Percentiles rank a stretch among this genome's conserved stretches.
phyloP scores from a whole-genome alignment of 352 stramenopile species.

The Elongisporangium anandrum region DNA sequence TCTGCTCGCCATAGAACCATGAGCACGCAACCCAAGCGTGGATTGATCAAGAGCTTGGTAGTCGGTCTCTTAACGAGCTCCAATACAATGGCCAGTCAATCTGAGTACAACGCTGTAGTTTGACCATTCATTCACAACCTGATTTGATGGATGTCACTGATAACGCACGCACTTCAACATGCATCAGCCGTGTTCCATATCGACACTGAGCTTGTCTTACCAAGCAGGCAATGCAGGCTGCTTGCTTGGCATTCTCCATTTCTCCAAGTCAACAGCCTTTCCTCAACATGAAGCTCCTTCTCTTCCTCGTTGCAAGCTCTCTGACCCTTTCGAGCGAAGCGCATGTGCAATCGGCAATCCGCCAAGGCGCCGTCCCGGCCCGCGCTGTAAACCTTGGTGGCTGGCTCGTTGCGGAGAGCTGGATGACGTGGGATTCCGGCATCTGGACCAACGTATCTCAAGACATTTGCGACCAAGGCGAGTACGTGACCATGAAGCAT shows the following conservation, averaged over 20 bases:
- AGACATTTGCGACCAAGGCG: constrained; percentile 43
- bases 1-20: constrained; percentile 20
- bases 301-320: neutral
- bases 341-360: constrained; percentile 24
- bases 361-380: constrained; percentile 10
- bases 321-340: neutral
- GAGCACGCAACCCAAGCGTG: neutral
- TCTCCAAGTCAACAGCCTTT: neutral
- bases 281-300: neutral
- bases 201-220: neutral
- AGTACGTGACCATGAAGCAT: constrained; percentile 47
- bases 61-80: neutral
- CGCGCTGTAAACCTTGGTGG: constrained; percentile 81
- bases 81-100: neutral
- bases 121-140: neutral
- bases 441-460: constrained; percentile 78
- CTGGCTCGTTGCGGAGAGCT: constrained; percentile 82
- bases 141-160: neutral
- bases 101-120: neutral
- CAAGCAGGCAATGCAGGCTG: neutral
- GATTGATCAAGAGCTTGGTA: neutral
- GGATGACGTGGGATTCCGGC: constrained; percentile 76
- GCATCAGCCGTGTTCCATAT: neutral
- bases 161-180: neutral
- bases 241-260: neutral